Evolutionary conservation across 176 grass and related monocot genomes (phyloP).

Genomic region (Avena eriantha): DNA sequence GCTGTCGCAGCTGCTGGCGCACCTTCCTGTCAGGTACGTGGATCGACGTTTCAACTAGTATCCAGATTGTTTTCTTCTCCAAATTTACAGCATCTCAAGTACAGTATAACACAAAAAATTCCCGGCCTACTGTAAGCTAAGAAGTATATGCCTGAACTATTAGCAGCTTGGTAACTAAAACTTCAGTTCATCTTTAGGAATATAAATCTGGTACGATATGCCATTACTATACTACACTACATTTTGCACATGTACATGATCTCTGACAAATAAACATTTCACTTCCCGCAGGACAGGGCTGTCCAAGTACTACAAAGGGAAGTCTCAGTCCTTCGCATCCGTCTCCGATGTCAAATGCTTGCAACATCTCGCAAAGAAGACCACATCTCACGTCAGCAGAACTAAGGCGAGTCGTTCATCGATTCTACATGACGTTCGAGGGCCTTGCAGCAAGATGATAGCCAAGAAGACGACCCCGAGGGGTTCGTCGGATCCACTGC

Average conservation of each 20-base stretch:
- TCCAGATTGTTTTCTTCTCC: too few species aligned
- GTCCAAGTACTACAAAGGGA: constrained; percentile 64
- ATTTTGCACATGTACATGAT: neutral
- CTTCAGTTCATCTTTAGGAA: neutral
- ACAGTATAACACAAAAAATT: neutral
- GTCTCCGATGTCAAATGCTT: constrained; percentile 49
- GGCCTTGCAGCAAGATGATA: constrained; percentile 53
- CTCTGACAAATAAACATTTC: constrained; percentile 19
- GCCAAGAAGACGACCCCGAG: constrained; percentile 38
- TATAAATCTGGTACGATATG: neutral
- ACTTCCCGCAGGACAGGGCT: constrained; percentile 58
- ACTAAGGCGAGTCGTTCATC: constrained; percentile 42
- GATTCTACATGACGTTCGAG: neutral
- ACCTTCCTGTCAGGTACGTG: constrained; percentile 67
- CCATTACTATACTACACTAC: neutral
- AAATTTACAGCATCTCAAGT: neutral
- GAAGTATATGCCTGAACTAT: neutral
- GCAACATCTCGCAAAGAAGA: constrained; percentile 60
- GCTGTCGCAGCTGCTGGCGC: constrained; percentile 50
- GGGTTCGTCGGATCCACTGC: constrained; percentile 17
- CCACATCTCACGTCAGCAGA: constrained; percentile 39
- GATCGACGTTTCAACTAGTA: neutral
- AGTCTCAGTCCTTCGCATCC: constrained; percentile 68
- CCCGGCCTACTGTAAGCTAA: neutral
- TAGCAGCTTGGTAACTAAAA: neutral